These are phyloP conservation scores for Coniochaeta sp. DNA, from an alignment of 2,329 filamentous ascomycete species.

Conservation along the genomic window DNA sequence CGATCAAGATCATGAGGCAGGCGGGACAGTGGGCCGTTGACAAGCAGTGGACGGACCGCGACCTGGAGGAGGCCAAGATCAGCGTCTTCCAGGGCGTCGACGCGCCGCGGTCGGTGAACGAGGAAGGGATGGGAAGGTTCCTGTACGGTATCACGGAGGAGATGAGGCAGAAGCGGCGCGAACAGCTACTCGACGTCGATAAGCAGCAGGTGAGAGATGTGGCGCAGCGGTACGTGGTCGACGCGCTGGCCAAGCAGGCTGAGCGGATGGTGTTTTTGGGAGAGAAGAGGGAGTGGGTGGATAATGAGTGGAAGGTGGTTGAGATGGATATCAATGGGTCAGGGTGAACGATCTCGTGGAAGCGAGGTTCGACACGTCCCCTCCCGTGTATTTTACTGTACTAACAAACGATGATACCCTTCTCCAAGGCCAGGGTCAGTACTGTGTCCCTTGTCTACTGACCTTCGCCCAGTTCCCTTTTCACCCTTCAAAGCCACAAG, in stretches of 20 bases:
- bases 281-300: constrained; percentile 73
- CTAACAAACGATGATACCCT: constrained; percentile 28
- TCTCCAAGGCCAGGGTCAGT: constrained; percentile 15
- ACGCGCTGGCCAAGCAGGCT: constrained; percentile 50
- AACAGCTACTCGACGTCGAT: constrained; percentile 79
- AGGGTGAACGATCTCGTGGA: constrained; percentile 16
- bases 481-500: constrained; percentile 19
- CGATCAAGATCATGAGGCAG: constrained; percentile 73
- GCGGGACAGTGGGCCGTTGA: constrained; percentile 79
- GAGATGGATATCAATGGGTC: constrained; percentile 61
- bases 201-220: constrained; percentile 72
- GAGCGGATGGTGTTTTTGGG: constrained; percentile 70
- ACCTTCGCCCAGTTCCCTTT: neutral
- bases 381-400: constrained; percentile 17
- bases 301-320: constrained; percentile 64
- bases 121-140: constrained; percentile 83
- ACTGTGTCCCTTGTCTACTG: neutral
- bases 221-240: constrained; percentile 75
- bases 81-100: constrained; percentile 89
- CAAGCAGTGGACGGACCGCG: constrained; percentile 71
- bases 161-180: constrained; percentile 80
- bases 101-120: constrained; percentile 77
- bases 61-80: constrained; percentile 93
- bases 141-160: constrained; percentile 77
- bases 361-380: neutral